A percentile compares a stretch with the other conserved stretches of the same genome.
Conservation (phyloP, 2,329 filamentous ascomycete species). For the Neofusicoccum sp. region DNA sequence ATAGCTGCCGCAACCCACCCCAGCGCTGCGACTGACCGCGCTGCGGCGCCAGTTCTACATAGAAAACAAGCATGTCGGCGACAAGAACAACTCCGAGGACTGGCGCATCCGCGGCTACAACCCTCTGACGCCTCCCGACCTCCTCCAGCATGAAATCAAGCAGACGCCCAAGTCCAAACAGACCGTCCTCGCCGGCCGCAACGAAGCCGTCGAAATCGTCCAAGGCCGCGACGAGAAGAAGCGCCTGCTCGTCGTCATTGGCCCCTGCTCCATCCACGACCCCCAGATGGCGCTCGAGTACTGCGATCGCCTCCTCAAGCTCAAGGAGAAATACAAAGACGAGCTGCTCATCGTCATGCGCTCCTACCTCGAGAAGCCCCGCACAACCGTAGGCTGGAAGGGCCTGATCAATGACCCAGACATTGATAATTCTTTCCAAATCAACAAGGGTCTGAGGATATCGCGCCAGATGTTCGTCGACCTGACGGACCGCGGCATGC, state of each 20-base stretch:
- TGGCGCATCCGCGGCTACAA: constrained; percentile 78
- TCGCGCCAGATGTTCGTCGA: constrained; percentile 92
- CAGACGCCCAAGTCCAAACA: constrained; percentile 53
- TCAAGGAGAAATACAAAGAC: constrained; percentile 86
- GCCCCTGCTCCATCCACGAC: constrained; percentile 97
- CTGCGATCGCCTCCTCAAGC: constrained; percentile 77
- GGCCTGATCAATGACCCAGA: constrained; percentile 98
- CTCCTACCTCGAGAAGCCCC: constrained; percentile 96
- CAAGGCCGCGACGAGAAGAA: constrained; percentile 60
- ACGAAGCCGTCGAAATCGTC: constrained; percentile 63
- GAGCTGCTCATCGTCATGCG: constrained; percentile 97
- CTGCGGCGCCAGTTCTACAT: constrained; percentile 48
- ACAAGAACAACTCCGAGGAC: constrained; percentile 53
- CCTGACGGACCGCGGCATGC: constrained; percentile 89
- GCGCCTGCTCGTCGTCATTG: constrained; percentile 77
- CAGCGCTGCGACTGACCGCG: not conserved
- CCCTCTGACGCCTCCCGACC: constrained; percentile 86
- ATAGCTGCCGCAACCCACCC: not conserved
- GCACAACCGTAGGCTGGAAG: constrained; percentile 98
- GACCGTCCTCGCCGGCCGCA: constrained; percentile 62
- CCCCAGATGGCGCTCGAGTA: constrained; percentile 88
- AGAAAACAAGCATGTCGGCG: constrained; percentile 53
- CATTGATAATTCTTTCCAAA: constrained; percentile 97
- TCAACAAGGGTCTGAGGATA: constrained; percentile 92
- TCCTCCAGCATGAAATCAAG: constrained; percentile 91